Base-by-base conservation (phyloP, 805 yeast species). In the Teunomyces tritomae region DNA sequence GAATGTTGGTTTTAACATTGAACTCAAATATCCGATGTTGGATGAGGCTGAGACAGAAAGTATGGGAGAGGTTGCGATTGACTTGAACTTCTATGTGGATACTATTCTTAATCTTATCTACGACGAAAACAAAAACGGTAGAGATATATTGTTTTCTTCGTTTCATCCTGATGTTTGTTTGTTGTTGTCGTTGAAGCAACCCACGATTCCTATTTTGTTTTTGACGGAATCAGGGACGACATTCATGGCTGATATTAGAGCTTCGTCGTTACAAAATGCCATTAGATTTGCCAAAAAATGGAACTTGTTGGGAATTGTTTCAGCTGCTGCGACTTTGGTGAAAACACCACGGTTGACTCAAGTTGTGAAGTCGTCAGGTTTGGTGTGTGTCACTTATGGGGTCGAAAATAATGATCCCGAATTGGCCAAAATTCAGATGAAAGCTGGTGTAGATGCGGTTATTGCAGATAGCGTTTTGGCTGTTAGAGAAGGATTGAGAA, bases 401-500 rank as follows among this genome's bases (percentile, higher is more conserved):
- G 77, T 79, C 1, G 76, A 79, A 62, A 92, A 92, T 64, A 92
- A 92, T 58, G 83, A 82, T 30, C 96, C 97, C 0, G 89, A 81
- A 48, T 83, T 83, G 51, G 90, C 96, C 27, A 83, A 82, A 55
- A 71, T 87, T 48, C 97, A 92, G 66, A 85, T 92, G 85, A 83
- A 82, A 53, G 91, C 95, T 3, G 98, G 98, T 7, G 96, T 92
- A 9, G 98, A 92, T 73, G 99, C 99, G 0, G 97, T 92, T n/a
- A 92, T 92, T 68, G 97, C 89, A 3, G 98, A 92, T 67, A 84
- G 89, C 47, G 98, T 92, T 1, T 74, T 91, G 59, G 97, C 96
- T 0, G 95, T 91, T n/a, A 77, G 96, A 61, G 85, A 85, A 57
- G 96, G 88, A 6, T 74, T 91, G 51, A 79, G 77, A 49, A 57